Evolutionary conservation across 169 alveolate genomes (phyloP).

Genomic region (Cryptosporidium sp.): DNA sequence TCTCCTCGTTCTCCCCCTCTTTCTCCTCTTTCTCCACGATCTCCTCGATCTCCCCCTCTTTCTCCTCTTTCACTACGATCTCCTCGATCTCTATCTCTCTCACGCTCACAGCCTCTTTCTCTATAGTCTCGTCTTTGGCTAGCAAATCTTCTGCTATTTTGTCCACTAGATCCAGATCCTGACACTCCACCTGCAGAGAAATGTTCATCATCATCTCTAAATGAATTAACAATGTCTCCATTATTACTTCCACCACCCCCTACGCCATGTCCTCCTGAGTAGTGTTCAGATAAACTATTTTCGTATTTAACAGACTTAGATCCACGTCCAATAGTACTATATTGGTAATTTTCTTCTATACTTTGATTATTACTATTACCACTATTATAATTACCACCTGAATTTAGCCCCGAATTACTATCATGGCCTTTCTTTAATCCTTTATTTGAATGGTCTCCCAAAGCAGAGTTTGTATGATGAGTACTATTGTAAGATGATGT

Average conservation of each 20-base stretch:
- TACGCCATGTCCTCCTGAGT: not conserved
- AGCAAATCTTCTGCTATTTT: constrained; percentile 1
- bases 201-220: constrained; percentile 6
- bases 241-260: not conserved
- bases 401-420: not conserved
- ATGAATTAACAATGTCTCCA: not conserved
- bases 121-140: constrained; percentile 18
- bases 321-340: not conserved
- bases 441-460: constrained; percentile 2
- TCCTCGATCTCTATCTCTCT: constrained; percentile 3
- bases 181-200: not conserved
- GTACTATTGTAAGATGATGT: not conserved
- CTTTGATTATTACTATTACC: not conserved
- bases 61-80: no score
- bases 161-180: not conserved
- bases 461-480: not conserved
- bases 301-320: constrained; percentile 10
- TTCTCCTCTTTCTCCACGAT: not conserved
- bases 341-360: not conserved
- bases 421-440: constrained; percentile 3
- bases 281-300: not conserved
- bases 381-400: not conserved
- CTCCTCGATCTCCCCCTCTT: not conserved
- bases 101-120: not conserved
- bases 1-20: not conserved